Conservation (phyloP, 106 monocot species). For the Dendrobium huoshanense region DNA sequence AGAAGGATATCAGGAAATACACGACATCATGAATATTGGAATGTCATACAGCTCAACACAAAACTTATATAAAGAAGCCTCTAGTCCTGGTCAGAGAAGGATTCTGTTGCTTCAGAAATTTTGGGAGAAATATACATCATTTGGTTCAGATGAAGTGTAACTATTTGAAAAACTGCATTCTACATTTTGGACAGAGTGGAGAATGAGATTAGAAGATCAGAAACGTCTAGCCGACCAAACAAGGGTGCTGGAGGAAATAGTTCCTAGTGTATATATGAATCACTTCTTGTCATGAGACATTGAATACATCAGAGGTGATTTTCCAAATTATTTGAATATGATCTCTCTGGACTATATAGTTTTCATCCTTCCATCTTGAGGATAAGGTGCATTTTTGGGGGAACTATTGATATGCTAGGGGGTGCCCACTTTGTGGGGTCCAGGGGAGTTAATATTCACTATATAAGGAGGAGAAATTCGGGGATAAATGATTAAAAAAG, state of each 20-base stretch:
- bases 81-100: constrained; percentile 59
- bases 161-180: constrained; percentile 51
- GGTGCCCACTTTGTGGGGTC: too few relatives aligned
- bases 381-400: too few relatives aligned
- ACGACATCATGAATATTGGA: constrained; percentile 80
- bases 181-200: constrained; percentile 90
- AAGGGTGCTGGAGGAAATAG: constrained; percentile 62
- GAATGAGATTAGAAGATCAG: constrained; percentile 75
- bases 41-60: constrained; percentile 76
- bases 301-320: too few relatives aligned
- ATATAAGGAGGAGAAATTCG: too few relatives aligned
- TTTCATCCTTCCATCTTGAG: too few relatives aligned
- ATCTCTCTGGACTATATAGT: too few relatives aligned
- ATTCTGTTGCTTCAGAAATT: constrained; percentile 51
- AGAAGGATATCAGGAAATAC: constrained; percentile 52
- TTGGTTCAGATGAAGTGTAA: constrained; percentile 50
- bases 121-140: constrained; percentile 54
- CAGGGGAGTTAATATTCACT: too few relatives aligned
- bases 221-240: constrained; percentile 57
- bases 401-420: too few relatives aligned
- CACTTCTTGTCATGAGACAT: too few relatives aligned
- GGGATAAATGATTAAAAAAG: too few relatives aligned
- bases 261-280: not conserved
- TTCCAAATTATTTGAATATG: too few relatives aligned
- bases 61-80: constrained; percentile 43